Base-by-base conservation (phyloP, 768 basidiomycete genomes). In the Leucocoprinus sp. region DNA sequence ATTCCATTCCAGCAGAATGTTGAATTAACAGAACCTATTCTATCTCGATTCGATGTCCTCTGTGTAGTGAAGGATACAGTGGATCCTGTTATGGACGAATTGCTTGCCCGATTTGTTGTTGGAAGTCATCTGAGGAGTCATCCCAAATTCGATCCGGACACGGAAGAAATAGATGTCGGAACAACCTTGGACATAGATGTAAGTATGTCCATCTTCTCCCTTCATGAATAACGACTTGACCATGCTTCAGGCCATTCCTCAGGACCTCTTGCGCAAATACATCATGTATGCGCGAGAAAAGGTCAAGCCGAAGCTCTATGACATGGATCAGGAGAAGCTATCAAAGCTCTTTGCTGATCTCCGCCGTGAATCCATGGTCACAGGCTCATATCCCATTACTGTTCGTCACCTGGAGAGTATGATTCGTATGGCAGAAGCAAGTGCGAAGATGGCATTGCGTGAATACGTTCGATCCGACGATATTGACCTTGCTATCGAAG, bases 1-100 rank as follows among this genome's bases (percentile, higher is more conserved):
- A 90, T 98, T 50, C 93, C 95, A 15, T 98, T 98, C 71, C 82
- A 88, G 60, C 95, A 98, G 65, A 99, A 99, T 57, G 96, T 98
- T 33, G 96, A 98, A 63, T 69, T 99, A 52, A 98, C 96, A 4
- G 96, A 98, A 62, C 96, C 96, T 2, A 99, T 99, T 59, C 63
- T 99, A 59, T 97, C 93, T 11, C 89, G 96, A 28, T 99, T 99
- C 63, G 96, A 99, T 63, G 90, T 98, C 14, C 70, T 98, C 33
- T 98, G 93, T 59, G 96, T 99, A 12, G 96, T 99, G 31, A 98
- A 96, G 65, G 96, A 99, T 60, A 83, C 83, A 9, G 95, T 93
- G 14, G 96, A 99, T 62, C 96, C 96, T 1, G 88, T 96, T 21
- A 82, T 89, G 70, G 96, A 99, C 60, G 96, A 99, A 62, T 72